phyloP scores from a whole-genome alignment of 2,329 filamentous ascomycete species.

The Penicillium sp. region DNA sequence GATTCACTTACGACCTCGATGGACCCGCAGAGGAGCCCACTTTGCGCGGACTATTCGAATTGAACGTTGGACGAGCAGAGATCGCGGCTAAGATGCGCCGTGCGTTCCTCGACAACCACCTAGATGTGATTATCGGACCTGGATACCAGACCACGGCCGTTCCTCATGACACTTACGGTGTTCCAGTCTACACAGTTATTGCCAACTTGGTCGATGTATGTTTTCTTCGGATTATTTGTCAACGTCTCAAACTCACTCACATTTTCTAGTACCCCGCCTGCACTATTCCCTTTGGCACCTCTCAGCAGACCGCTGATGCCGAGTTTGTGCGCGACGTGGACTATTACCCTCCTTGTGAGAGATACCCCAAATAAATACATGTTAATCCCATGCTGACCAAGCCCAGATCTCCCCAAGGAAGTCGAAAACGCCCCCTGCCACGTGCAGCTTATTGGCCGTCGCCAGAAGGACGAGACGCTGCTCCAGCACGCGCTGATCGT shows the following conservation, averaged over 20 bases:
- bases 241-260: neutral
- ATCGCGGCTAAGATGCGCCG: constrained; percentile 43
- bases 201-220: constrained; percentile 53
- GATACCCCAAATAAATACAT: neutral
- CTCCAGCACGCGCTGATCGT: neutral
- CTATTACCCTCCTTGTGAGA: constrained; percentile 19
- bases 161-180: constrained; percentile 49
- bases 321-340: constrained; percentile 14
- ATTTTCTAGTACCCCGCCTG: constrained; percentile 47
- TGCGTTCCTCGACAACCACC: constrained; percentile 38
- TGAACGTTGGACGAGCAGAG: constrained; percentile 41
- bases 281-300: constrained; percentile 47
- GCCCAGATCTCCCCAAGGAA: neutral
- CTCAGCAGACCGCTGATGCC: constrained; percentile 42
- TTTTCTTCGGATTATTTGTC: neutral
- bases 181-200: constrained; percentile 41
- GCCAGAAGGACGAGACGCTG: constrained; percentile 2
- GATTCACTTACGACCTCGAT: constrained; percentile 17
- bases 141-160: constrained; percentile 53
- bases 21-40: constrained; percentile 12
- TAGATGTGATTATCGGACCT: constrained; percentile 53
- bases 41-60: constrained; percentile 44
- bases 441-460: neutral
- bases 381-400: neutral
- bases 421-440: constrained; percentile 1